Evolutionary conservation across 1,284 basidiomycete genomes (phyloP), one percentile per base, ranked within the genome.

Genomic region (Boletus mariae): DNA sequence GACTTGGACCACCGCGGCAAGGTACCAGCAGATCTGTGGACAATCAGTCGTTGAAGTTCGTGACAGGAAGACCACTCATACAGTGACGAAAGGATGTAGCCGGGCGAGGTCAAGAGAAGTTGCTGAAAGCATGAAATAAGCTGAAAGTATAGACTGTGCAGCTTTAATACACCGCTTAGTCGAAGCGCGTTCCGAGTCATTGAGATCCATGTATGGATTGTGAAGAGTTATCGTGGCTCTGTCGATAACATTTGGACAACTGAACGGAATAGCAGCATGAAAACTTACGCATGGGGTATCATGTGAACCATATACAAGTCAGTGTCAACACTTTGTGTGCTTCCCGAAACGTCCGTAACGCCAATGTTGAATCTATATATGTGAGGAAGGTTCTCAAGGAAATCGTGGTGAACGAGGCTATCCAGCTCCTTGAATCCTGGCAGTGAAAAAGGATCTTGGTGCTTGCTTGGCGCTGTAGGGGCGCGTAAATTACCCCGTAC

Each of bases 211-310:
- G 66, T 87, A 90, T 8, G 85, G 81, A 64, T 90, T 91, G 64
- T 92, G 89, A 48, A 92, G 75, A 3, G 90, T 90, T 59, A 92
- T 92, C 3, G 84, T 80, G 15, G 90, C 90, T n/a, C 89, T 92
- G 63, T 42, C 42, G 38, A 49, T 29, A 40, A 47, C 32, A 55
- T 51, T 54, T 44, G 55, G 49, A 32, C 8, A 15, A 46, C 52
- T 53, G 25, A 47, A 52, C 38, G 47, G 37, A 38, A 46, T 29
- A 56, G n/a, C 4, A 44, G 29, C 23, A 47, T 45, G 35, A 52
- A 53, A 47, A 47, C 78, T 70, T 70, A 90, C 90, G 90, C 89
- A 65, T 91, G 85, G 28, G 90, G 89, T 49, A 90, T 79, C 42
- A 91, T 75, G 63, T 91, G 87, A 31, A 88, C 88, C 85, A 92